Base-by-base conservation (phyloP, 768 basidiomycete genomes). In the Russula dissimulans region DNA sequence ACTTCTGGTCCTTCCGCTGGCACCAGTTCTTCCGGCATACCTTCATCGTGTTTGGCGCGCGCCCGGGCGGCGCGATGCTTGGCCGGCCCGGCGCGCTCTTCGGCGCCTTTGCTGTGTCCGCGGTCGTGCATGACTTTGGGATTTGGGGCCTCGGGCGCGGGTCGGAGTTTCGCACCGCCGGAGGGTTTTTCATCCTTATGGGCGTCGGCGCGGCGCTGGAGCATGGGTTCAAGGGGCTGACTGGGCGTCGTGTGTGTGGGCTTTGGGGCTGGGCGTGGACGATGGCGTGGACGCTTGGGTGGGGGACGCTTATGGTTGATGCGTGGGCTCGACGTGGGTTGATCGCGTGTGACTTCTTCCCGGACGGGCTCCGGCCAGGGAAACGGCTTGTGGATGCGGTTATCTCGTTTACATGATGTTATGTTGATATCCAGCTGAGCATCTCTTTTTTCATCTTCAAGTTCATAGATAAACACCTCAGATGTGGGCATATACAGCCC, bases 41-140 rank as follows among this genome's bases (percentile, higher is more conserved):
- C 0, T 76, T 76, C 57, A 47, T 74, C 50, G 32, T 63, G 14
- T 18, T 72, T 2, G 77, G 75, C n/a, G 68, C 67, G 1, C 57
- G 57, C 8, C 75, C 72, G 0, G 54, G 81, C 29, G 67, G 68
- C 34, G 66, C 66, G 54, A 57, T 81, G 3, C 65, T 80, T 26
- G 84, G 85, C 14, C 77, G 77, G n/a, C 55, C 68, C 3, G 84
- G 81, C 6, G 71, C 68, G 3, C 72, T 87, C 5, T 52, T 87
- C 2, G 86, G 84, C 6, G 79, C 78, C 5, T 89, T 89, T 67
- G 51, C 78, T 1, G 59, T 80, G 5, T 89, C 87, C 0, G 84
- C 78, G 6, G 31, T 81, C 4, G 65, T 88, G 4, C 87, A 90
- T 59, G 76, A 82, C 61, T 43, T 79, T n/a, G 84, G 81, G 10